A percentile compares a stretch with the other conserved stretches of the same genome.
Conservation (phyloP, 179 eudicot species). For the Spergularia azorica region DNA sequence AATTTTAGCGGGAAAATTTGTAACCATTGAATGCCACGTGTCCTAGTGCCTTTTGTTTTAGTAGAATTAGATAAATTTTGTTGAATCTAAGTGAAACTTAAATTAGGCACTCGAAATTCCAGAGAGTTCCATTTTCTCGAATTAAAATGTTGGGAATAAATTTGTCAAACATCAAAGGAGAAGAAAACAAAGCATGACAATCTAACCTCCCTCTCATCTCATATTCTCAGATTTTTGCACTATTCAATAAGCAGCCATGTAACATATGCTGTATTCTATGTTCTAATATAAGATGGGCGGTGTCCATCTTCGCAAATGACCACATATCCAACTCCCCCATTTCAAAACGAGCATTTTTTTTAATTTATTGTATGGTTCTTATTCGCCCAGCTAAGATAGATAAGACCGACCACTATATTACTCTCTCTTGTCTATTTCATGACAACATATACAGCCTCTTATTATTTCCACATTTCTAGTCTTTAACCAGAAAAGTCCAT, state of each 20-base stretch:
- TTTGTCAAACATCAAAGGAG: constrained; percentile 10
- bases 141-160: constrained; percentile 8
- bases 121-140: too few species aligned
- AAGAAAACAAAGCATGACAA: constrained; percentile 9
- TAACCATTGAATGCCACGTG: too few species aligned
- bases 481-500: constrained; percentile 1
- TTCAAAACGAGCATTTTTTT: constrained; percentile 1
- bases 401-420: background rate
- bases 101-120: too few species aligned
- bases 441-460: background rate
- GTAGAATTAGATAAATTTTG: too few species aligned
- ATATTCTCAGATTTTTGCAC: background rate
- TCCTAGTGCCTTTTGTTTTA: too few species aligned
- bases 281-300: constrained; percentile 28
- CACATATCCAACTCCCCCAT: constrained; percentile 16
- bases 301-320: constrained; percentile 32
- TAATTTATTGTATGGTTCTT: constrained; percentile 25
- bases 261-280: background rate
- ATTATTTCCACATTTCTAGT: background rate
- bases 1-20: too few species aligned
- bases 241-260: background rate
- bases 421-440: constrained; percentile 28
- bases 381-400: constrained; percentile 26
- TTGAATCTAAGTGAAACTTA: too few species aligned
- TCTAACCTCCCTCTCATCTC: constrained; percentile 7